Evolutionary conservation across 2,329 filamentous ascomycete species (phyloP).

Genomic region (Coniella lustricola): DNA sequence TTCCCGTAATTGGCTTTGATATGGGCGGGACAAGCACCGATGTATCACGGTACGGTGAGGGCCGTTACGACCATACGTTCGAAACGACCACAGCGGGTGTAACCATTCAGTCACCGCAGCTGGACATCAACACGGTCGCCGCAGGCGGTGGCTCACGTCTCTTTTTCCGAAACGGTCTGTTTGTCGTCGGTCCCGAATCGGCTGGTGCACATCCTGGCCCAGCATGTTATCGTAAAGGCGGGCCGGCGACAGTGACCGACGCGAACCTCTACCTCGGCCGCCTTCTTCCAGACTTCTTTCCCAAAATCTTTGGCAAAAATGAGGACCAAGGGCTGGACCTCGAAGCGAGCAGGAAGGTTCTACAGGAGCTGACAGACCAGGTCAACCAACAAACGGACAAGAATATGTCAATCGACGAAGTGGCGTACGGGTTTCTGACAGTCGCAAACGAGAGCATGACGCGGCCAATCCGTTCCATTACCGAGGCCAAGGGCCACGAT

Average conservation of each 20-base stretch:
- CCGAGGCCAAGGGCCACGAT: slow-evolving; percentile 87
- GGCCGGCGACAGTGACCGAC: slow-evolving; percentile 87
- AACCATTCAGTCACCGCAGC: slow-evolving; percentile 83
- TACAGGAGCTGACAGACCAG: slow-evolving; percentile 67
- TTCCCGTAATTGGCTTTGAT: slow-evolving; percentile 87
- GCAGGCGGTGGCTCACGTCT: slow-evolving; percentile 80
- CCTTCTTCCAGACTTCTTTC: slow-evolving; percentile 84
- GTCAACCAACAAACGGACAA: slow-evolving; percentile 71
- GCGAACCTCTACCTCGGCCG: slow-evolving; percentile 82
- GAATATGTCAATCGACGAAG: slow-evolving; percentile 71
- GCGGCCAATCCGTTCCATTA: slow-evolving; percentile 80
- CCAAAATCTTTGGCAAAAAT: slow-evolving; percentile 87
- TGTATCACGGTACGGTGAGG: slow-evolving; percentile 78
- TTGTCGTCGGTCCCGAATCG: slow-evolving; percentile 84
- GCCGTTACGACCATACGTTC: slow-evolving; percentile 87
- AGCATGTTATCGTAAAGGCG: slow-evolving; percentile 84
- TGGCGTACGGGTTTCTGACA: slow-evolving; percentile 82
- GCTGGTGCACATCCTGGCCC: slow-evolving; percentile 85
- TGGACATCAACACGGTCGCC: slow-evolving; percentile 93
- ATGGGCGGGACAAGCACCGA: slow-evolving; percentile 95
- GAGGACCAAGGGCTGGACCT: slow-evolving; percentile 76
- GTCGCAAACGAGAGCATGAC: slow-evolving; percentile 92
- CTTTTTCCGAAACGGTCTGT: slow-evolving; percentile 84
- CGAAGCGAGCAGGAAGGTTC: slow-evolving; percentile 65
- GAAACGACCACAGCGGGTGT: slow-evolving; percentile 93